A percentile compares a stretch with the other conserved stretches of the same genome.
Evolutionary conservation across 2,329 filamentous ascomycete species (phyloP).

Genomic region (Lachnellula arida): DNA sequence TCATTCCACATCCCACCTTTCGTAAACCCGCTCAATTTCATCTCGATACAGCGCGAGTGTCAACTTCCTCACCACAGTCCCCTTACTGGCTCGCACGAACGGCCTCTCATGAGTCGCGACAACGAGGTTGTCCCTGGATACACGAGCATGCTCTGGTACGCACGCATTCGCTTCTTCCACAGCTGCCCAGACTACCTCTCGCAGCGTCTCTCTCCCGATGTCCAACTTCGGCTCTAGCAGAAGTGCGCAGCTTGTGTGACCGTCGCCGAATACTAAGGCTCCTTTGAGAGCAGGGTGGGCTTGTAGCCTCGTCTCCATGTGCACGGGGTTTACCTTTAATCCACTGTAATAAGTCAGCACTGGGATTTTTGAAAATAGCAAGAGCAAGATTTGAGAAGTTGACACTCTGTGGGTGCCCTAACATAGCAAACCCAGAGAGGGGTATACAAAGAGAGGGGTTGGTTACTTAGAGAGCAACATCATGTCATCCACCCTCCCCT

Average conservation of each 20-base stretch:
- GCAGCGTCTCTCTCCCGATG: slow-evolving; percentile 2
- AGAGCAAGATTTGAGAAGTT: too few relatives aligned
- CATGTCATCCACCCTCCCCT: slow-evolving; percentile 37
- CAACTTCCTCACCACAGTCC: slow-evolving; percentile 10
- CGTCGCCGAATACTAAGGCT: slow-evolving; percentile 35
- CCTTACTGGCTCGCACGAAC: slow-evolving; percentile 15
- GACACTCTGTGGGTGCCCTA: too few relatives aligned
- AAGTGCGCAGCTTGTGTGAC: slow-evolving; percentile 13
- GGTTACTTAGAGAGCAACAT: slow-evolving; percentile 37
- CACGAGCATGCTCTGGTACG: slow-evolving; percentile 17
- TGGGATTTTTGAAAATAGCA: too few relatives aligned
- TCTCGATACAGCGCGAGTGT: slow-evolving; percentile 6
- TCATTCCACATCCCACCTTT: not conserved
- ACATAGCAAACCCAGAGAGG: too few relatives aligned
- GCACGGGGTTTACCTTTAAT: slow-evolving; percentile 41
- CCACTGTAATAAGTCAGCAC: slow-evolving; percentile 19
- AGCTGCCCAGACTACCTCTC: slow-evolving; percentile 11
- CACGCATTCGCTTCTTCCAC: slow-evolving; percentile 14
- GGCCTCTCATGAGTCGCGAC: slow-evolving; percentile 8
- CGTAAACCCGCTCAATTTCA: slow-evolving; percentile 11
- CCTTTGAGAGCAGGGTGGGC: slow-evolving; percentile 30
- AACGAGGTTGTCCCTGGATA: slow-evolving; percentile 13
- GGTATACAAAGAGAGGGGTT: too few relatives aligned
- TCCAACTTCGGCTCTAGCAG: slow-evolving; percentile 14
- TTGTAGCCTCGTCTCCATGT: slow-evolving; percentile 36